Conservation (phyloP, 1,284 basidiomycete species). For the Vanrija sp. region DNA sequence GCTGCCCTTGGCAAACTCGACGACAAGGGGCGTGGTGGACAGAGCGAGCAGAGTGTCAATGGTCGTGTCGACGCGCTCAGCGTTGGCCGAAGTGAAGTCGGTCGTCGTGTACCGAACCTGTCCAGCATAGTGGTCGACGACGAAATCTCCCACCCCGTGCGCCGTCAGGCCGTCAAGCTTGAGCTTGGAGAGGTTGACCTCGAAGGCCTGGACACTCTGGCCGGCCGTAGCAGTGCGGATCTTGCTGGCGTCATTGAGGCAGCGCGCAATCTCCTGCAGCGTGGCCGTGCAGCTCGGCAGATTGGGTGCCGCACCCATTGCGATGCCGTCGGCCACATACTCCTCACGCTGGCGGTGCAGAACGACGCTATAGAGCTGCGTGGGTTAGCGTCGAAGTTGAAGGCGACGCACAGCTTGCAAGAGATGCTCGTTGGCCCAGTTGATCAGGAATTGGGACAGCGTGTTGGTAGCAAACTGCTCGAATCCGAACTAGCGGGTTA, state of each 20-base stretch:
- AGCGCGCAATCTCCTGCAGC: conserved; percentile 7
- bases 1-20: conserved; percentile 5
- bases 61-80: conserved; percentile 17
- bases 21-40: neutral
- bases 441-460: conserved; percentile 21
- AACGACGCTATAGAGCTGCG: conserved; percentile 14
- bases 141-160: conserved; percentile 11
- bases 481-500: conserved; percentile 11
- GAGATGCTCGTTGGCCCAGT: conserved; percentile 23
- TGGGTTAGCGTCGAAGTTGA: too few relatives aligned
- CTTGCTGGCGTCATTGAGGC: conserved; percentile 18
- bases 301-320: conserved; percentile 2
- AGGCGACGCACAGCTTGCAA: neutral
- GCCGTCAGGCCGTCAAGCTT: too few relatives aligned
- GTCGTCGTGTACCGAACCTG: conserved; percentile 15
- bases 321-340: conserved; percentile 15
- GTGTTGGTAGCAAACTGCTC: conserved; percentile 15
- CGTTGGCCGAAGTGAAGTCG: conserved; percentile 16
- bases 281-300: neutral
- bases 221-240: neutral
- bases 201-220: too few relatives aligned
- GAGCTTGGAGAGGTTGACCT: too few relatives aligned
- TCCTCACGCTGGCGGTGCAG: conserved; percentile 16
- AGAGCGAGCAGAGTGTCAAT: conserved; percentile 7
- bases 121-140: conserved; percentile 16